Evolutionary conservation across 2,329 filamentous ascomycete genomes (phyloP), one percentile per base, ranked within the genome.

Genomic region (Microsporum ferrugineum): DNA sequence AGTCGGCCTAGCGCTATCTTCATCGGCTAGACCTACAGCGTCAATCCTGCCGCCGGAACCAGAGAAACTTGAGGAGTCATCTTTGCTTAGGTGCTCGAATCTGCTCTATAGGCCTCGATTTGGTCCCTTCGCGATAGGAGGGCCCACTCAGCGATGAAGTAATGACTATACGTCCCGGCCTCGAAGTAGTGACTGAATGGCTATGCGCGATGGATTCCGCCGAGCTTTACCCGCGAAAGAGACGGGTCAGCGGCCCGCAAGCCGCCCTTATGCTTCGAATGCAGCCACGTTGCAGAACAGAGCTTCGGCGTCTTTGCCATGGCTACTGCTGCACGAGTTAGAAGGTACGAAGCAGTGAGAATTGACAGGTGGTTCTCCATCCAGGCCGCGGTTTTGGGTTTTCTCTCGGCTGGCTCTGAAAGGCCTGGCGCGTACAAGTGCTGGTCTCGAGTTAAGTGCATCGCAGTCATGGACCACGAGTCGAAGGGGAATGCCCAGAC

Each of bases 401-500:
- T 23, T 31, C 7, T 47, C 14, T 31, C 12, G n/a, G 17, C 45
- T 65, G 55, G n/a, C 56, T 14, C 3, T 23, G 53, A 38, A 6
- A 33, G 23, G 5, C 7, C 47, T 1, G 59, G 58, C 2, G 72
- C 68, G 61, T 78, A 78, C 51, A 74, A 63, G 49, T 69, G 62
- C 1, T 68, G 67, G n/a, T 70, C 71, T n/a, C 75, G 67, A 1
- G 69, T 59, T 1, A 78, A 68, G 58, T 78, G 76, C 5, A 75
- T 69, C 5, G 73, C 69, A 4, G 72, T 63, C 29, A 79, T 70
- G 29, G 75, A 77, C 75, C 73, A 78, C 1, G 75, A 71, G 62
- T 78, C 76, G 60, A 77, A 78, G 0, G 76, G 76, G 45, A 77
- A 77, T 1, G 75, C 75, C 70, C 73, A 76, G 0, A 77, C 68